Percentiles rank a stretch among this genome's conserved stretches.
phyloP scores from a whole-genome alignment of 176 grass and related monocot species.

The Saccharum spontaneum region DNA sequence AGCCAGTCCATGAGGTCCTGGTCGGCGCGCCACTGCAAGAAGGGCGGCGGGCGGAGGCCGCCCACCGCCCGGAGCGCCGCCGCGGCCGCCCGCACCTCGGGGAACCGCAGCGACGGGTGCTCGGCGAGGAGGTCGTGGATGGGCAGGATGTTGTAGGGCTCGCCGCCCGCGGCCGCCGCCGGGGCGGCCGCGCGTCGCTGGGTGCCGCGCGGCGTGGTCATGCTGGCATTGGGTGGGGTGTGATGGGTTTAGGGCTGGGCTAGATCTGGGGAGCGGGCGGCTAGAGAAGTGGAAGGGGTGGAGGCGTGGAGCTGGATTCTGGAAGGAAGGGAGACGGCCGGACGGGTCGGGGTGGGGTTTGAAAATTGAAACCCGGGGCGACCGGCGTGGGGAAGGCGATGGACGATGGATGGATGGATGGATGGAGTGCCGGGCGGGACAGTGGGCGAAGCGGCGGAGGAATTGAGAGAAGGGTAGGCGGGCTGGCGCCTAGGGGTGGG shows the following conservation, averaged over 20 bases:
- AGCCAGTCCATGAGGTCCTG: constrained; percentile 95
- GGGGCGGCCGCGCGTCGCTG: constrained; percentile 28
- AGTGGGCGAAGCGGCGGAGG: background rate
- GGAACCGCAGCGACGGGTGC: constrained; percentile 82
- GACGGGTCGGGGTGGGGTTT: constrained; percentile 14
- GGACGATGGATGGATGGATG: background rate
- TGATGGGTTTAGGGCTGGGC: constrained; percentile 14
- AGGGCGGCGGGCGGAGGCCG: constrained; percentile 60
- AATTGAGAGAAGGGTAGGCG: constrained; percentile 9
- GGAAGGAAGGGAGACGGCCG: background rate
- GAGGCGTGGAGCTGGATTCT: background rate
- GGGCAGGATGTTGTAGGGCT: constrained; percentile 85
- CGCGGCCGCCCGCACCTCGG: constrained; percentile 85
- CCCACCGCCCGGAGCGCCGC: constrained; percentile 57
- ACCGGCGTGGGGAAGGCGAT: constrained; percentile 20
- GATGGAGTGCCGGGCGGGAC: background rate
- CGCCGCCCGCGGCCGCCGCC: constrained; percentile 14
- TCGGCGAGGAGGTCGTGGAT: constrained; percentile 87
- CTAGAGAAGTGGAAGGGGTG: background rate
- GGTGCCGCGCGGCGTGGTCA: constrained; percentile 54
- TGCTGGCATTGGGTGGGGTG: constrained; percentile 37
- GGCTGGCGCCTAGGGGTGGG: background rate
- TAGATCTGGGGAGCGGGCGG: constrained; percentile 36
- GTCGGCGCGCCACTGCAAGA: constrained; percentile 49
- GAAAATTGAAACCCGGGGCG: constrained; percentile 41